Evolutionary conservation across 2,329 filamentous ascomycete species (phyloP).

Genomic region (Colletotrichum sp.): DNA sequence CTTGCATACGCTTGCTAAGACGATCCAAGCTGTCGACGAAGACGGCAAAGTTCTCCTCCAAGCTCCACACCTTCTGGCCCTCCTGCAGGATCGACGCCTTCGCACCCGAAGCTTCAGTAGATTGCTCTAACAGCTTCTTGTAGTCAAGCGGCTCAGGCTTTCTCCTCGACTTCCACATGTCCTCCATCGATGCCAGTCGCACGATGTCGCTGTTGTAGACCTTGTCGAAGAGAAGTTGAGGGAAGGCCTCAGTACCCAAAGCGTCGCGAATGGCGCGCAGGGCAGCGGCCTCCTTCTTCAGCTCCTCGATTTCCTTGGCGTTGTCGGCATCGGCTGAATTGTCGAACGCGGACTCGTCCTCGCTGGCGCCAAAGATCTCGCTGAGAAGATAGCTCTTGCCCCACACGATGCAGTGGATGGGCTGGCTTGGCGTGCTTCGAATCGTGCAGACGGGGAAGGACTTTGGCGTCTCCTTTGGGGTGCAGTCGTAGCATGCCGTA

Average conservation of each 20-base stretch:
- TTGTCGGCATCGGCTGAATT: slow-evolving; percentile 83
- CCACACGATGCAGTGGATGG: slow-evolving; percentile 99
- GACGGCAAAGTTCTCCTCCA: slow-evolving; percentile 83
- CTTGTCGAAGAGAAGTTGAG: slow-evolving; percentile 86
- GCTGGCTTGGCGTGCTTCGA: slow-evolving; percentile 91
- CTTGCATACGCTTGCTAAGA: slow-evolving; percentile 74
- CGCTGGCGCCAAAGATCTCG: slow-evolving; percentile 91
- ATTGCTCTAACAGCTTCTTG: slow-evolving; percentile 60
- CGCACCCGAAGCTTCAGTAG: slow-evolving; percentile 50
- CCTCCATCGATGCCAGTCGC: slow-evolving; percentile 83
- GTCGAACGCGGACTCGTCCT: slow-evolving; percentile 84
- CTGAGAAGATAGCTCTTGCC: slow-evolving; percentile 95
- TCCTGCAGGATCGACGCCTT: slow-evolving; percentile 63
- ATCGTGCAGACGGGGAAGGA: slow-evolving; percentile 97
- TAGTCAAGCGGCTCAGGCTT: slow-evolving; percentile 78
- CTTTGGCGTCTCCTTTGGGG: slow-evolving; percentile 86
- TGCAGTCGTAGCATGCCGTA: slow-evolving; percentile 97
- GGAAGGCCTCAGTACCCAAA: slow-evolving; percentile 79
- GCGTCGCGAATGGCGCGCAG: slow-evolving; percentile 82
- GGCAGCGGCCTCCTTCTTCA: slow-evolving; percentile 83
- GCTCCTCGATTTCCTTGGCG: slow-evolving; percentile 82
- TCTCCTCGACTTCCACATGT: slow-evolving; percentile 91
- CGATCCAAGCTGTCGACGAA: slow-evolving; percentile 85
- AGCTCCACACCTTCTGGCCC: slow-evolving; percentile 81
- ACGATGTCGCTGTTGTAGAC: slow-evolving; percentile 88